Evolutionary conservation across 768 basidiomycete species (phyloP).

Genomic region (Mycena kentingensis): DNA sequence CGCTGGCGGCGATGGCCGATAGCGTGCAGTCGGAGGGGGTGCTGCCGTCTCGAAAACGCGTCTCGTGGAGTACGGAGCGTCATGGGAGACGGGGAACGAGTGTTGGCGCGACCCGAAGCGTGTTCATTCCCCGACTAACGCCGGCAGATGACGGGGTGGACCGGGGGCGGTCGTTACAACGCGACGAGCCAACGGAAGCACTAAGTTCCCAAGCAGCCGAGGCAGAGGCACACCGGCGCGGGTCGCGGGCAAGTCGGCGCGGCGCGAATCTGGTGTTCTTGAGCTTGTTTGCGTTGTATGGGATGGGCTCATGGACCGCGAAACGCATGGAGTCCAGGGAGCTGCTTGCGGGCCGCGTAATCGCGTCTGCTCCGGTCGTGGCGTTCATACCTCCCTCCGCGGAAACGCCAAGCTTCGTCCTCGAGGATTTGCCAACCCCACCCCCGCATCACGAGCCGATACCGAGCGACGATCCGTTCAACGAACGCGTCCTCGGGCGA

Average conservation of each 20-base stretch:
- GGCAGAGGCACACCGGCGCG: constrained; percentile 33
- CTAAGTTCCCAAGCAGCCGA: constrained; percentile 26
- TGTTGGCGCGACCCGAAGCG: constrained; percentile 41
- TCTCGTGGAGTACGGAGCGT: constrained; percentile 71
- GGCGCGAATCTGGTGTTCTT: constrained; percentile 83
- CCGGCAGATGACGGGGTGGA: constrained; percentile 35
- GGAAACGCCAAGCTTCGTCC: neutral
- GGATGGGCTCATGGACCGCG: constrained; percentile 55
- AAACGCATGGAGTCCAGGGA: constrained; percentile 31
- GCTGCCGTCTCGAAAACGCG: constrained; percentile 48
- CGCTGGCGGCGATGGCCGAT: constrained; percentile 61
- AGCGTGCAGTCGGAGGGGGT: constrained; percentile 79
- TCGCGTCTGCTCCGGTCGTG: constrained; percentile 31
- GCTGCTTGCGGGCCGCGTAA: constrained; percentile 52
- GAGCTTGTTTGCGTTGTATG: constrained; percentile 72
- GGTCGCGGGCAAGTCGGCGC: constrained; percentile 67
- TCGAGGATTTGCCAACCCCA: constrained; percentile 5
- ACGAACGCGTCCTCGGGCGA: constrained; percentile 78
- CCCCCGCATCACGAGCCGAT: constrained; percentile 24
- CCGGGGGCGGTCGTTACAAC: constrained; percentile 50
- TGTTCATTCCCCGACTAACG: constrained; percentile 39
- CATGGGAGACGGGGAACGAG: constrained; percentile 45
- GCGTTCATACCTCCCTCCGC: constrained; percentile 9
- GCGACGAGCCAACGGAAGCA: constrained; percentile 33
- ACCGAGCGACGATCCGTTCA: constrained; percentile 20